Evolutionary conservation across 2,329 filamentous ascomycete genomes (phyloP), one percentile per base, ranked within the genome.

Genomic region (Endothia cerciana): DNA sequence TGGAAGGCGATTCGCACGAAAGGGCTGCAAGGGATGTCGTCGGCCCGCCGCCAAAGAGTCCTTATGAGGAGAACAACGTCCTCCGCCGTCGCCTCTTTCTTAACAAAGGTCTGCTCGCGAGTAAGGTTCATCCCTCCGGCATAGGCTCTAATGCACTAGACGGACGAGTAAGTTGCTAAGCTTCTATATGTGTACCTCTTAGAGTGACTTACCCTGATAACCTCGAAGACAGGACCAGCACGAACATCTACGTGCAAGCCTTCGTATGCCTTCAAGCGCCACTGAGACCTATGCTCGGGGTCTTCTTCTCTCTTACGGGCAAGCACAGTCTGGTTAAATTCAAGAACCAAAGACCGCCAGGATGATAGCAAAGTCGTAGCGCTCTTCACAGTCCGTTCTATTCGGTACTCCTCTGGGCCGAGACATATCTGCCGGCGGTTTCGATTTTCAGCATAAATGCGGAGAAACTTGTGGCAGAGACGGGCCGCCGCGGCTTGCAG

Each of bases 81-180:
- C 15, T 61, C 41, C 13, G 25, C n/a, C 30, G 59, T 61, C 8
- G 59, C 59, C 19, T 51, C 59, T 47, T 51, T 61, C n/a, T 61
- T 61, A 22, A 49, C 43, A 51, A 61, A 61, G 13, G 45, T 10
- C 45, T 61, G 59, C 15, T 51, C 4, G 10, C 13, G 59, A 33
- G 15, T 47, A 19, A 61, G 43, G 10, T 41, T 41, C 59, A 61
- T 49, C 15, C 15, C n/a, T 3, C 38, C 43, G 5, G 28, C 25
- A 8, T 33, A 11, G 10, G 43, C 13, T 19, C 30, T 28, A 22
- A 61, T 61, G 43, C 59, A 61, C 59, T 61, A 36, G n/a, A 36
- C 4, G 33, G 19, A 36, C 38, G 6, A 6, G 28, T 11, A 15
- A 45, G 13, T 10, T 49, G 19, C 11, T 49, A 25, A 49, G 45